Evolutionary conservation across 2,329 filamentous ascomycete genomes (phyloP).

Genomic region (Sphaerulina musiva): DNA sequence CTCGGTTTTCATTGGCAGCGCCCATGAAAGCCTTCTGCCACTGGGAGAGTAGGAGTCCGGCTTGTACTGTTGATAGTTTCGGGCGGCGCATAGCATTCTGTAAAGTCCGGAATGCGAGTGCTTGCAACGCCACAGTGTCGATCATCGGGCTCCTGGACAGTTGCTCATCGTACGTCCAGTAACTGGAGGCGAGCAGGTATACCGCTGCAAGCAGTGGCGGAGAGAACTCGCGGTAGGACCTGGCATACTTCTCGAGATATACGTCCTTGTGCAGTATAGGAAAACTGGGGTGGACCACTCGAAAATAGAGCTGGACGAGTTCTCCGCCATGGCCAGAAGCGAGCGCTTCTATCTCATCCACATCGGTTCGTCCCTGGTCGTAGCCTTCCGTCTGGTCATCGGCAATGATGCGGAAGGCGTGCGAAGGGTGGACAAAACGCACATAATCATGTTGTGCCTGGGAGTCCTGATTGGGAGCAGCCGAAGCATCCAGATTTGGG

Average conservation of each 20-base stretch:
- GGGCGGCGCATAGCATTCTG: constrained; percentile 35
- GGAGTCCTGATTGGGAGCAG: neutral
- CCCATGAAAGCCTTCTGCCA: constrained; percentile 32
- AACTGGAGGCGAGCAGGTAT: constrained; percentile 57
- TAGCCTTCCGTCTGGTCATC: constrained; percentile 23
- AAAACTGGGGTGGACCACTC: constrained; percentile 54
- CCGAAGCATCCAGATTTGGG: constrained; percentile 1
- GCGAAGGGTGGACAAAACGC: constrained; percentile 65
- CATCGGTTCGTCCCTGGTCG: constrained; percentile 40
- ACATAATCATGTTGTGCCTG: constrained; percentile 33
- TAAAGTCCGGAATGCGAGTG: constrained; percentile 35
- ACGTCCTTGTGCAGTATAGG: constrained; percentile 56
- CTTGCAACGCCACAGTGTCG: constrained; percentile 33
- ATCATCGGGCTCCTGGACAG: constrained; percentile 44
- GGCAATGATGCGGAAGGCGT: constrained; percentile 70
- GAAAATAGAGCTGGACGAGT: constrained; percentile 68
- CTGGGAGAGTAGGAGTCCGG: constrained; percentile 35
- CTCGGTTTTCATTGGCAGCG: constrained; percentile 18
- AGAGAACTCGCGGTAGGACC: constrained; percentile 53
- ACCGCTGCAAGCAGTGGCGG: constrained; percentile 55
- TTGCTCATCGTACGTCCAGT: constrained; percentile 53
- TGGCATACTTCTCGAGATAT: constrained; percentile 55
- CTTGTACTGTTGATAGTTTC: constrained; percentile 39
- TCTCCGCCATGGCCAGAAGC: constrained; percentile 64
- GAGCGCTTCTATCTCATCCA: constrained; percentile 63